Evolutionary conservation across 2,329 filamentous ascomycete genomes (phyloP).

Genomic region (Parascedosporium putredinis): DNA sequence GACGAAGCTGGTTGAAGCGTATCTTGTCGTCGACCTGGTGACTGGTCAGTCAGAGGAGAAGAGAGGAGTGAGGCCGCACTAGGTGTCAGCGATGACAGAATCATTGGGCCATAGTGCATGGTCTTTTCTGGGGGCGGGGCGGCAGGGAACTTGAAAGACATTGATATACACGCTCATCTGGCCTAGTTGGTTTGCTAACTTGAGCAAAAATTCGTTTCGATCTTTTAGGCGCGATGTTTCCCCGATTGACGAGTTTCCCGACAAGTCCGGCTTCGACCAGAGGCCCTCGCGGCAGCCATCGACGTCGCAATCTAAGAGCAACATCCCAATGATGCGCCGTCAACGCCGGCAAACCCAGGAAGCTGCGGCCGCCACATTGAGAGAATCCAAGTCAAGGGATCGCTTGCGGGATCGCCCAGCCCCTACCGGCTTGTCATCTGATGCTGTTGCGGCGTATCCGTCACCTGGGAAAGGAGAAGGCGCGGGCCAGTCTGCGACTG

Average conservation of each 20-base stretch:
- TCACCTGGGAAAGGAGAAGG: not conserved
- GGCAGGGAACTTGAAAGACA: no score
- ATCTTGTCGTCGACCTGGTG: no score
- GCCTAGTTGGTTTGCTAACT: not conserved
- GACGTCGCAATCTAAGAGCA: slow-evolving; percentile 18
- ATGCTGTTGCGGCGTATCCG: slow-evolving; percentile 16
- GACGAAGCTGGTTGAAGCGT: no score
- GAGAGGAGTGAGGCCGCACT: no score
- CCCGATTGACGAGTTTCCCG: slow-evolving; percentile 37
- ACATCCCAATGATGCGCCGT: slow-evolving; percentile 42
- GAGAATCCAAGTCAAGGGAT: slow-evolving; percentile 28
- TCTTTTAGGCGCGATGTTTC: slow-evolving; percentile 32
- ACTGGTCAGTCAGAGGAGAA: no score
- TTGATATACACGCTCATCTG: no score
- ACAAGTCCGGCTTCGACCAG: slow-evolving; percentile 21
- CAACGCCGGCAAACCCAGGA: slow-evolving; percentile 36
- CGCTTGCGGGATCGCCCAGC: slow-evolving; percentile 16
- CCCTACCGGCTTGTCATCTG: not conserved
- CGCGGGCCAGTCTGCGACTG: slow-evolving; percentile 11
- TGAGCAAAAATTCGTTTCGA: no score
- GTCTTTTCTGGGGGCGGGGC: no score
- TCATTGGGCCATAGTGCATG: no score
- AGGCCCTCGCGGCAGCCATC: not conserved
- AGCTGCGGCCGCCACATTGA: slow-evolving; percentile 23
- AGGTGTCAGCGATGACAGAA: no score